phyloP scores from a whole-genome alignment of 2,329 filamentous ascomycete genomes.

The Beauveria brongniartii region DNA sequence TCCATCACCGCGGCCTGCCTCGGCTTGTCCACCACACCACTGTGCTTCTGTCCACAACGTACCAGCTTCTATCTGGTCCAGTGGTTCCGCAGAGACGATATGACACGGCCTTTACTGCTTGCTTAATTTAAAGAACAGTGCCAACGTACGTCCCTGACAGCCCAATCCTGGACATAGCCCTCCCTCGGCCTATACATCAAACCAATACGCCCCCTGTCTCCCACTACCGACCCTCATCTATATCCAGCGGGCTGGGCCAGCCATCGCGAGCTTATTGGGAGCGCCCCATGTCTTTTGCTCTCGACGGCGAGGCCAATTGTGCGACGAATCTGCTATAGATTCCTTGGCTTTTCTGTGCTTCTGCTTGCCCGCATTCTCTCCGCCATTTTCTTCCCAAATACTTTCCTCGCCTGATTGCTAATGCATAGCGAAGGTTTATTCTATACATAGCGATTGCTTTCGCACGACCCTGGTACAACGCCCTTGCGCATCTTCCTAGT shows the following conservation, averaged over 20 bases:
- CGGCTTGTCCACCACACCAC: not conserved
- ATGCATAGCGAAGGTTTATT: not conserved
- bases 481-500: not conserved
- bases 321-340: not conserved
- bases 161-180: not conserved
- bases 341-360: not conserved
- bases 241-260: not conserved
- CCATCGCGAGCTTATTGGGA: not conserved
- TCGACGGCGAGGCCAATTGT: not conserved
- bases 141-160: not conserved
- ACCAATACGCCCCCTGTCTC: conserved; percentile 1
- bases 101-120: conserved; percentile 3
- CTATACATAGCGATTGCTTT: conserved; percentile 6
- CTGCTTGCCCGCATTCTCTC: not conserved
- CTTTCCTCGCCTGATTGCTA: conserved; percentile 5
- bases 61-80: not conserved
- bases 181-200: not conserved
- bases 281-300: not conserved
- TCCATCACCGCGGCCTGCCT: not conserved
- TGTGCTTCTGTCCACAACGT: not conserved
- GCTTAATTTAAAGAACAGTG: not conserved
- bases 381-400: not conserved
- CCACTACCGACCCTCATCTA: conserved; percentile 7
- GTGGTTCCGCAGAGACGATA: conserved; percentile 1
- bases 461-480: conserved; percentile 4